These are phyloP conservation scores for Fonsecaea erecta DNA, from an alignment of 2,329 filamentous ascomycete genomes.

Conservation along the genomic window DNA sequence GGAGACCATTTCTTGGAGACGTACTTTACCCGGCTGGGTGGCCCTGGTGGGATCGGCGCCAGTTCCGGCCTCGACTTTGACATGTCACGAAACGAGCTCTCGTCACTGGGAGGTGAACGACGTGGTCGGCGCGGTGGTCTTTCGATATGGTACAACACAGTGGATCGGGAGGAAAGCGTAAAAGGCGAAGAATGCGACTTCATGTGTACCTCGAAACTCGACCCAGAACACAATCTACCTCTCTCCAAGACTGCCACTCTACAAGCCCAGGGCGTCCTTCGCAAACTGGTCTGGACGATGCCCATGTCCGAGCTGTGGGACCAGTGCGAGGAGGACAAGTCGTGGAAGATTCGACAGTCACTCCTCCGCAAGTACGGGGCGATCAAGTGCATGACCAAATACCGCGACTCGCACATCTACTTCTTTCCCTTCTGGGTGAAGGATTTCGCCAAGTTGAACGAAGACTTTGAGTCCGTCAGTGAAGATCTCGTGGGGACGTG, in stretches of 20 bases:
- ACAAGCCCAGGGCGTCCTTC: slow-evolving; percentile 54
- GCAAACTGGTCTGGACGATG: slow-evolving; percentile 79
- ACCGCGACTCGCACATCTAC: slow-evolving; percentile 92
- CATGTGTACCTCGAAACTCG: slow-evolving; percentile 74
- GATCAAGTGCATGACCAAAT: slow-evolving; percentile 78
- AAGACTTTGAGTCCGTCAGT: slow-evolving; percentile 81
- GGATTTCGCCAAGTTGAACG: slow-evolving; percentile 78
- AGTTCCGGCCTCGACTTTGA: slow-evolving; percentile 50
- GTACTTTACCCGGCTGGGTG: slow-evolving; percentile 86
- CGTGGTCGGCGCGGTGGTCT: slow-evolving; percentile 75
- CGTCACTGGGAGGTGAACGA: slow-evolving; percentile 59
- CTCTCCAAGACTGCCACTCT: slow-evolving; percentile 64
- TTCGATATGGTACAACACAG: slow-evolving; percentile 89
- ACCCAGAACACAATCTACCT: slow-evolving; percentile 54
- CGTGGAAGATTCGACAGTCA: slow-evolving; percentile 74
- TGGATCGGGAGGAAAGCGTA: slow-evolving; percentile 69
- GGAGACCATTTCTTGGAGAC: slow-evolving; percentile 82
- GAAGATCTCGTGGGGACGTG: slow-evolving; percentile 95
- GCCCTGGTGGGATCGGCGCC: slow-evolving; percentile 58
- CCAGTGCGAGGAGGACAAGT: slow-evolving; percentile 67
- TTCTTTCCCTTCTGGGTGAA: slow-evolving; percentile 91
- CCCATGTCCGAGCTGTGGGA: slow-evolving; percentile 90
- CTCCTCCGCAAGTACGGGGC: slow-evolving; percentile 75
- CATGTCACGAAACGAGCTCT: slow-evolving; percentile 50
- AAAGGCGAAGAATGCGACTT: slow-evolving; percentile 96